Evolutionary conservation across 768 basidiomycete genomes (phyloP), one percentile per base, ranked within the genome.

Genomic region (Lactarius akahatsu): DNA sequence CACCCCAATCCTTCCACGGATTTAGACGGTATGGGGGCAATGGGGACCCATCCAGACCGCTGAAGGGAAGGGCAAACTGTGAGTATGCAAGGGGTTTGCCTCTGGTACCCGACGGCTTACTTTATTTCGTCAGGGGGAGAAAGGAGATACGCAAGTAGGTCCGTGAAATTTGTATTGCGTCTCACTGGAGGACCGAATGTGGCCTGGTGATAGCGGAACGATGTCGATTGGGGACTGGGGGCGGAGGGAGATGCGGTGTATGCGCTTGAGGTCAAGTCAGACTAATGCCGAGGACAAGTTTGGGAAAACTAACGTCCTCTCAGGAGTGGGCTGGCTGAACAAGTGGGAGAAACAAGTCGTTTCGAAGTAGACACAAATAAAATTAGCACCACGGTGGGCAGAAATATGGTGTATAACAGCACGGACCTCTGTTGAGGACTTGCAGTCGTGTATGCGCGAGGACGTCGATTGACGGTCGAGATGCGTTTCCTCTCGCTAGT

Each of bases 401-500:
- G 11, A 26, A 30, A 15, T 23, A 20, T 4, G 41, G 40, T 57
- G 54, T 38, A 68, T 71, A 59, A 30, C 34, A 54, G 50, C 15
- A 64, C 79, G 67, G 74, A 87, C 83, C 79, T 85, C 63, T 81
- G 76, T 61, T 76, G 66, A 1, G 52, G 76, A 18, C 78, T 78
- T 58, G 85, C 75, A 67, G 79, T 87, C 67, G 79, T 87, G 43
- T 84, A 77, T 71, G 87, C 85, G 71, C 90, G 85, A 28, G 90
- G 87, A 73, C 89, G 83, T 67, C 90, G 85, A 71, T 77, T 78
- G 41, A 81, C 76, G 50, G 82, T 79, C 26, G 82, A 79, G 65
- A 77, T 79, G 66, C 90, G 89, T 76, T 92, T 92, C 81, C 90
- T 90, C 78, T 93, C 91, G 75, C 84, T 89, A 7, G 92, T 93